These are phyloP conservation scores for Globisporangium rhizosaccharum DNA, from an alignment of 352 stramenopile genomes.

Conservation along the genomic window DNA sequence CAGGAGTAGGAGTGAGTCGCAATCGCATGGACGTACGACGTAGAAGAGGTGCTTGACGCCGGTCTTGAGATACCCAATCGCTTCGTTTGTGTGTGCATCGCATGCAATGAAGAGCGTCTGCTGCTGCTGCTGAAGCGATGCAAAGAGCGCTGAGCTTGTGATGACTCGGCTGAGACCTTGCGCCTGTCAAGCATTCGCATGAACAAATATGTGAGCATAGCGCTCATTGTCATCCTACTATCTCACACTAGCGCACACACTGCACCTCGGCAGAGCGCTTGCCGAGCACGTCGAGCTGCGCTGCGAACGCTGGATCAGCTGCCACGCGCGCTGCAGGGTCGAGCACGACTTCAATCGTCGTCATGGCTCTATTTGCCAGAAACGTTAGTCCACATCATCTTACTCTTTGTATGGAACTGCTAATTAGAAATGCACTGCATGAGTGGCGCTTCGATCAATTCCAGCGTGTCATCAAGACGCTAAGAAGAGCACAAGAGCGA, in stretches of 20 bases:
- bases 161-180: constrained; percentile 59
- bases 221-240: no score
- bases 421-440: no score
- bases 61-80: constrained; percentile 59
- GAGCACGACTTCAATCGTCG: constrained; percentile 15
- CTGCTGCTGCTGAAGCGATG: constrained; percentile 26
- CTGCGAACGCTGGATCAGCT: constrained; percentile 13
- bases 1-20: not conserved
- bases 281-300: constrained; percentile 40
- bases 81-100: constrained; percentile 4
- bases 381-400: no score
- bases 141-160: constrained; percentile 45
- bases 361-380: no score
- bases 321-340: constrained; percentile 20
- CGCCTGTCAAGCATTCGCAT: constrained; percentile 21
- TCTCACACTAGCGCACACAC: not conserved
- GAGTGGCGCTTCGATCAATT: not conserved
- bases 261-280: constrained; percentile 36
- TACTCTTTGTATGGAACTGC: no score
- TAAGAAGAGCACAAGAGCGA: no score
- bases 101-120: constrained; percentile 41
- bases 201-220: not conserved
- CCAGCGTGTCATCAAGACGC: not conserved
- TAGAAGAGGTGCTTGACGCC: constrained; percentile 77
- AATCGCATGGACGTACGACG: constrained; percentile 24